Evolutionary conservation across 805 yeast genomes (phyloP), one percentile per base, ranked within the genome.

Genomic region (Teunomyces atbi): DNA sequence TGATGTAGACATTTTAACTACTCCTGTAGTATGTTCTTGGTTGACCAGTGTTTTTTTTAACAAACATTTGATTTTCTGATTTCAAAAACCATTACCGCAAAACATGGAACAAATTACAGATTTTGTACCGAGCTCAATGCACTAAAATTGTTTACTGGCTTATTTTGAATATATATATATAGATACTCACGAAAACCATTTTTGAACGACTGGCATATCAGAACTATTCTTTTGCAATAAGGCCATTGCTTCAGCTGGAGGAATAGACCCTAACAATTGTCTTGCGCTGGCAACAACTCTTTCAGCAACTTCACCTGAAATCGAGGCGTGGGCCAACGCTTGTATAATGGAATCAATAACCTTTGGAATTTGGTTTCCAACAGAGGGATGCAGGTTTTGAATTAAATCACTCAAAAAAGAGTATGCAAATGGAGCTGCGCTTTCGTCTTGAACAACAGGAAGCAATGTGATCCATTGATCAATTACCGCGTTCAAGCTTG

Each of bases 341-440:
- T 84, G 87, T 23, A 89, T 73, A 6, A 90, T 84, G 37, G 78
- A 70, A 45, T 84, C 88, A 34, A 89, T 78, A 8, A 84, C 79
- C 50, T 77, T 74, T 12, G 85, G 83, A 5, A 81, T 64, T 49
- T 60, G 69, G 79, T 32, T 80, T 79, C 45, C 78, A 74, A 48
- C 83, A 83, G 16, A 51, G 48, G 37, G 76, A 71, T 58, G 52
- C 59, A 42, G 73, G 57, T 36, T 46, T 41, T 48, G 45, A 23
- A 65, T 64, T 61, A 78, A 66, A 6, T 82, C 83, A 32, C 79
- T 79, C 49, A 76, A 71, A 61, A 89, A 91, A 55, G 77, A 74
- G 68, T 89, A 94, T 15, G 89, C 82, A 64, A 77, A 89, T 12
- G 89, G 82, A 3, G 97, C 97, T 4, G 96, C 96, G 54, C 87